Base-by-base conservation (phyloP, 352 stramenopile species). In the Peronospora farinosa region DNA sequence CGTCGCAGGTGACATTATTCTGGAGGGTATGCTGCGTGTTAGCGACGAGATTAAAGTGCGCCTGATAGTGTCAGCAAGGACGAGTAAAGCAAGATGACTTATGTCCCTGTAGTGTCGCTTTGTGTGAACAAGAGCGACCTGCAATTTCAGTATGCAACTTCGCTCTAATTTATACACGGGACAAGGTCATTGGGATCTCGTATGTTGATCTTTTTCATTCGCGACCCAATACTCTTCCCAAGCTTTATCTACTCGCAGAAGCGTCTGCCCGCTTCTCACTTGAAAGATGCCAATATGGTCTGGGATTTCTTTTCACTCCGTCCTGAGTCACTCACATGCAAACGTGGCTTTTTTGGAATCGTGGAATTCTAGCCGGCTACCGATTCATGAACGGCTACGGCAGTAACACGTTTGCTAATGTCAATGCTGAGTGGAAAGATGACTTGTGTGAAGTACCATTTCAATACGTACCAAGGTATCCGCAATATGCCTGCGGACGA, bases 221-320 rank as follows among this genome's bases (percentile, higher is more conserved):
- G 40, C 21, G 40, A 46, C 16, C 40, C 40, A 4, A 46, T 46
- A 19, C 40, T 46, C 11, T 46, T 46, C 15, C 87, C 87, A 10
- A 83, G 69, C 49, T 92, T 95, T 42, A 95, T 96, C 50, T 86
- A 95, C 58, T 93, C 86, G 44, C 86, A 95, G 58, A 95, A 96
- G 56, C 74, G 85, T 45, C 62, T 96, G 49, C 84, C 86, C 25
- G 55, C 63, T 43, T 95, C 75, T 10, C 65, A 93, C 58, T 60
- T 92, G 38, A 86, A 86, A 33, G 79, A 95, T 46, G 63, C 60
- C 51, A 72, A 95, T 31, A 86, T 86, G 65, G 82, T 88, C 15
- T 95, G 84, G 78, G 86, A 95, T 52, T 96, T 92, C 57, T 86
- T 87, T 40, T 86, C 76, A 11, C 56, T 93, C 5, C 78, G 80